Evolutionary conservation across 2,329 filamentous ascomycete genomes (phyloP).

Genomic region (Fusarium algeriense): DNA sequence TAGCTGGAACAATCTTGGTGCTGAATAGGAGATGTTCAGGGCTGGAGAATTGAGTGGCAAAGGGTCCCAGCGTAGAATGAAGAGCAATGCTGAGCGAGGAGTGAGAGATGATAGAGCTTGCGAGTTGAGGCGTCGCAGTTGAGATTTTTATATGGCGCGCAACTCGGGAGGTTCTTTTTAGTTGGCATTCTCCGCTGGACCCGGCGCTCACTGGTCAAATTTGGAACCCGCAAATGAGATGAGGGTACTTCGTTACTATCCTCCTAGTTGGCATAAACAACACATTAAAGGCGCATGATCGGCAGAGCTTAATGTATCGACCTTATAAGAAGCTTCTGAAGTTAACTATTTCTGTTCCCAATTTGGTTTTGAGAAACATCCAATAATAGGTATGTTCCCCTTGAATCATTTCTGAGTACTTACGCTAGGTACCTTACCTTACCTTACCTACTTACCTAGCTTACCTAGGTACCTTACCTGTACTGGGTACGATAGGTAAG

Average conservation of each 20-base stretch:
- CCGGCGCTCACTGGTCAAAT: conserved; percentile 34
- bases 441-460: too few species aligned
- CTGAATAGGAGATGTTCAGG: neutral
- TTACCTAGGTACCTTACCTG: too few species aligned
- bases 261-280: neutral
- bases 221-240: conserved; percentile 34
- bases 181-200: conserved; percentile 34
- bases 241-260: conserved; percentile 2
- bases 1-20: neutral
- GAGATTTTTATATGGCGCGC: conserved; percentile 47
- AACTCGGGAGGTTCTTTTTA: conserved; percentile 34
- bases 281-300: neutral
- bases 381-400: too few species aligned
- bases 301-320: neutral
- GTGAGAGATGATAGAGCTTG: conserved; percentile 3
- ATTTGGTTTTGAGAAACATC: too few species aligned
- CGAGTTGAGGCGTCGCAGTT: conserved; percentile 35
- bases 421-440: too few species aligned
- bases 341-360: neutral
- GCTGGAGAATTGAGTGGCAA: neutral
- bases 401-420: too few species aligned
- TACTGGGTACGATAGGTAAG: too few species aligned
- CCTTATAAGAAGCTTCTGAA: neutral
- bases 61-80: neutral
- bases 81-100: neutral